Evolutionary conservation across 768 basidiomycete genomes (phyloP).

Genomic region (Russula vinacea): DNA sequence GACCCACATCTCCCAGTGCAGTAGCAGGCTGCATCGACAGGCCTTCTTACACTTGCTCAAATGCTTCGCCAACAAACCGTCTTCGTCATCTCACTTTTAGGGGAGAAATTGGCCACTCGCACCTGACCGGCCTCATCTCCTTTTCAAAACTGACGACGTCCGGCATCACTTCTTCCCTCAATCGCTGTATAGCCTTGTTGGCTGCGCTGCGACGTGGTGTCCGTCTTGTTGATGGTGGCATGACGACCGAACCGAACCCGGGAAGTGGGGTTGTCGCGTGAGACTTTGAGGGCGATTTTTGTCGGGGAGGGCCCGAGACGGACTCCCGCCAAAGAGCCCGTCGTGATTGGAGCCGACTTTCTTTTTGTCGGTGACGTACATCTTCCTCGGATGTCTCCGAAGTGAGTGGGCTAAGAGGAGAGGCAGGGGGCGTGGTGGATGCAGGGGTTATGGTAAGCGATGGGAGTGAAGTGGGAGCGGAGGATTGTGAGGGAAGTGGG

Average conservation of each 20-base stretch:
- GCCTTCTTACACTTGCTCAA: slow-evolving; percentile 36
- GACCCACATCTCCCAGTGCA: slow-evolving; percentile 14
- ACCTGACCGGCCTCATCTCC: slow-evolving; percentile 50
- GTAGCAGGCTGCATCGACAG: slow-evolving; percentile 24
- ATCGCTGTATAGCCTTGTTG: slow-evolving; percentile 46
- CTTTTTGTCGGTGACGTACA: slow-evolving; percentile 25
- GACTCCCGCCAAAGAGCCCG: neutral
- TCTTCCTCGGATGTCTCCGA: slow-evolving; percentile 5
- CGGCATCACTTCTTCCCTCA: slow-evolving; percentile 64
- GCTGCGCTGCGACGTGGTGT: slow-evolving; percentile 49
- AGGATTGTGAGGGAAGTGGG: too few species aligned
- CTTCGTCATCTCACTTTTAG: slow-evolving; percentile 29
- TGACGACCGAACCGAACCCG: slow-evolving; percentile 22
- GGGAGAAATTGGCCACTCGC: slow-evolving; percentile 32
- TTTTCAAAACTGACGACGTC: slow-evolving; percentile 68
- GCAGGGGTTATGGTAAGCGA: too few species aligned
- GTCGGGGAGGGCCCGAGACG: slow-evolving; percentile 1
- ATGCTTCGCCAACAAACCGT: slow-evolving; percentile 17
- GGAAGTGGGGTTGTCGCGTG: slow-evolving; percentile 8
- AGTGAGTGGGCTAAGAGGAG: too few species aligned
- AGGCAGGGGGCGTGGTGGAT: too few species aligned
- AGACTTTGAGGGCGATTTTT: slow-evolving; percentile 21
- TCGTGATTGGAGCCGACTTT: neutral
- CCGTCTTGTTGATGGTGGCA: slow-evolving; percentile 30
- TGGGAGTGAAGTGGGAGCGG: too few species aligned